phyloP scores from a whole-genome alignment of 164 flowering plant genomes.

The Tetracentron sinense region DNA sequence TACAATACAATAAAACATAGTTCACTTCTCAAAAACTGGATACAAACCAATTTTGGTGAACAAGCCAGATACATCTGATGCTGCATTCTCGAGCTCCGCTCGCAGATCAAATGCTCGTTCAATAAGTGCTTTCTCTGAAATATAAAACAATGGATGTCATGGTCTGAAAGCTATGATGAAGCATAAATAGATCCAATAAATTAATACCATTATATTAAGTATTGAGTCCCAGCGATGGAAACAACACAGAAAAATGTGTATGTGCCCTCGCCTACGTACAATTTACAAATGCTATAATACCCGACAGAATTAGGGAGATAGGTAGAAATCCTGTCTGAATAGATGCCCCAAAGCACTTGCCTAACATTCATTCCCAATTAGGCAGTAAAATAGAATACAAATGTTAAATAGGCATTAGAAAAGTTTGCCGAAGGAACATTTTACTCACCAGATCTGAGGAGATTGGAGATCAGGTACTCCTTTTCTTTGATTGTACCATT shows the following conservation, averaged over 20 bases:
- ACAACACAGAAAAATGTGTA: too few species aligned
- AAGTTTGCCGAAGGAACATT: too few species aligned
- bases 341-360: too few species aligned
- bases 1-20: neutral
- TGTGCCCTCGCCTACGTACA: too few species aligned
- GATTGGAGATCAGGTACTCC: constrained; percentile 60
- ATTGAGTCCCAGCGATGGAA: too few species aligned
- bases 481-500: constrained; percentile 71
- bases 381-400: too few species aligned
- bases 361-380: too few species aligned
- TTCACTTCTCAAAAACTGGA: neutral
- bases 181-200: neutral
- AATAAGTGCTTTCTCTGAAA: constrained; percentile 81
- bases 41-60: constrained; percentile 83
- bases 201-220: too few species aligned
- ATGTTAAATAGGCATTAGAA: too few species aligned
- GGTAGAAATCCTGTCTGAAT: too few species aligned
- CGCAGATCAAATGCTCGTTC: constrained; percentile 86
- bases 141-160: constrained; percentile 2
- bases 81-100: constrained; percentile 80
- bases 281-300: too few species aligned
- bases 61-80: constrained; percentile 81
- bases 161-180: constrained; percentile 1
- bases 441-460: constrained; percentile 59
- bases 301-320: too few species aligned